These are phyloP conservation scores for Kluyveromyces wickerhamii DNA, from an alignment of 805 yeast genomes.

Conservation along the genomic window DNA sequence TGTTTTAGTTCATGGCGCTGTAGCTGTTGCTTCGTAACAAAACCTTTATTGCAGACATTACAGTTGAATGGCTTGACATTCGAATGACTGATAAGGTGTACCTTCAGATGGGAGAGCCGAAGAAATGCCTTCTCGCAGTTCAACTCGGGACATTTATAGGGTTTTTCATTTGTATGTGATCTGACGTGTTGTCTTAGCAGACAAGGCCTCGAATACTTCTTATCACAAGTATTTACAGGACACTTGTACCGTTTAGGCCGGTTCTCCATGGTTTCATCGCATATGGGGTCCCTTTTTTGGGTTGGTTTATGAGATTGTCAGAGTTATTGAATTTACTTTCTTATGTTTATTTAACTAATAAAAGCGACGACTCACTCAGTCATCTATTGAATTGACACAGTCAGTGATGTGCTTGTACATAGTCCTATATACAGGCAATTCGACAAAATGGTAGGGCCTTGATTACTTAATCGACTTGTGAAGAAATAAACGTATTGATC, in stretches of 20 bases:
- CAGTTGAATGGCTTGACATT: constrained; percentile 6
- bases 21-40: constrained; percentile 9
- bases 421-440: too few relatives aligned
- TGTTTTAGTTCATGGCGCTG: constrained; percentile 3
- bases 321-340: too few relatives aligned
- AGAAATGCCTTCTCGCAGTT: constrained; percentile 7
- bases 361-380: too few relatives aligned
- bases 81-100: constrained; percentile 8
- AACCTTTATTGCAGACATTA: constrained; percentile 7
- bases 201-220: constrained; percentile 9
- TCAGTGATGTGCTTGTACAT: too few relatives aligned
- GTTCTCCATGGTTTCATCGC: constrained; percentile 4
- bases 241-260: constrained; percentile 7
- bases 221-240: constrained; percentile 6
- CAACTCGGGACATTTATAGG: constrained; percentile 6
- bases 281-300: too few relatives aligned
- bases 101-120: constrained; percentile 7
- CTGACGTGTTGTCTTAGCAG: constrained; percentile 7
- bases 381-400: too few relatives aligned
- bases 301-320: too few relatives aligned
- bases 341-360: too few relatives aligned
- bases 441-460: too few relatives aligned
- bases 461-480: constrained; percentile 2
- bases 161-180: constrained; percentile 8
- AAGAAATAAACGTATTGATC: constrained; percentile 12